phyloP scores from a whole-genome alignment of 1,139 yeast genomes.

The Scheffersomyces insectosa region DNA sequence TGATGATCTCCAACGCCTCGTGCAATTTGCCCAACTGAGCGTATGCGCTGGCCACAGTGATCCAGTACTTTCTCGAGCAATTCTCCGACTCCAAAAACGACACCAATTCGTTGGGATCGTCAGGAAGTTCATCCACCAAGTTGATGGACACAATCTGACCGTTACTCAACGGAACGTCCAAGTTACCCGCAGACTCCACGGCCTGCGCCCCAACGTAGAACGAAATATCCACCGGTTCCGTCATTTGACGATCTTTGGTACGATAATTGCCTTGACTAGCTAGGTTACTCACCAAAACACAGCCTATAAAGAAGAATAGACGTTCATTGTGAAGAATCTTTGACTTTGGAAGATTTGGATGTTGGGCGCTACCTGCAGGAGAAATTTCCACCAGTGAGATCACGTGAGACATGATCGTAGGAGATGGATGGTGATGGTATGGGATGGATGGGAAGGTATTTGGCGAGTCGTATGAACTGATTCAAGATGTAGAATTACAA shows the following conservation, averaged over 20 bases:
- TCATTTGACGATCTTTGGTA: slow-evolving; percentile 17
- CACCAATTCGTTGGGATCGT: slow-evolving; percentile 81
- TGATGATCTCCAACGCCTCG: slow-evolving; percentile 67
- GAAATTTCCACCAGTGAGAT: too few species aligned
- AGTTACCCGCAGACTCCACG: slow-evolving; percentile 31
- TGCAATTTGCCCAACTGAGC: slow-evolving; percentile 57
- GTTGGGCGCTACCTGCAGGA: too few species aligned
- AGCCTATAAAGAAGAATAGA: too few species aligned
- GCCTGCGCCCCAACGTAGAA: slow-evolving; percentile 39
- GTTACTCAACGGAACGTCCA: slow-evolving; percentile 69
- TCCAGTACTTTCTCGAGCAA: slow-evolving; percentile 79
- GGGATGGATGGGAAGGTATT: too few species aligned
- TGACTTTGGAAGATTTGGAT: too few species aligned
- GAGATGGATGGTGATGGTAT: too few species aligned
- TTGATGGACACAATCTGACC: slow-evolving; percentile 75
- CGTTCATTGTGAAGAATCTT: too few species aligned
- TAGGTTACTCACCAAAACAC: too few species aligned
- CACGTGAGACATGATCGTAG: too few species aligned
- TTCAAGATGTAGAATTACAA: too few species aligned
- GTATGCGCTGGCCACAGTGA: slow-evolving; percentile 80
- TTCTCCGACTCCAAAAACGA: slow-evolving; percentile 76
- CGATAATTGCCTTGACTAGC: too few species aligned
- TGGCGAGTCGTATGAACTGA: too few species aligned
- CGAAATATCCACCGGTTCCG: slow-evolving; percentile 37
- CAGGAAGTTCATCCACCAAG: slow-evolving; percentile 74